Evolutionary conservation across 352 stramenopile genomes (phyloP).

Genomic region (Phytophthora ohioensis): DNA sequence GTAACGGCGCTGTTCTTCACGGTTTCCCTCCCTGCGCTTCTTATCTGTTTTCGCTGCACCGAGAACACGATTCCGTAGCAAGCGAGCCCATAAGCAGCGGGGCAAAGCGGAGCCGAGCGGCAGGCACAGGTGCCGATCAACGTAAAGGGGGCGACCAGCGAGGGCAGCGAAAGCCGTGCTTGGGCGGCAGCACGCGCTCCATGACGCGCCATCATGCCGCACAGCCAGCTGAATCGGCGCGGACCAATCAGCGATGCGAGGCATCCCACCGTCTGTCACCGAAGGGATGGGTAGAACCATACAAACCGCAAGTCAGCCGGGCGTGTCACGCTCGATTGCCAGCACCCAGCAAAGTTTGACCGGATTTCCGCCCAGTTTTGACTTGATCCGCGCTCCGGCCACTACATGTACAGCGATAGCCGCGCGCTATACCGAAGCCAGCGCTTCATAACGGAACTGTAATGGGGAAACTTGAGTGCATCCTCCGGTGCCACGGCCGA

Average conservation of each 20-base stretch:
- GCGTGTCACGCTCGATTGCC: slow-evolving; percentile 21
- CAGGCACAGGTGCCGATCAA: slow-evolving; percentile 26
- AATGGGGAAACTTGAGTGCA: not conserved
- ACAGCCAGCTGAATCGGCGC: slow-evolving; percentile 19
- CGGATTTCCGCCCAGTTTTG: slow-evolving; percentile 15
- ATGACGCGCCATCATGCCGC: slow-evolving; percentile 12
- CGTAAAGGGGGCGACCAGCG: slow-evolving; percentile 15
- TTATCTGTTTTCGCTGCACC: slow-evolving; percentile 25
- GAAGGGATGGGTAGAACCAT: slow-evolving; percentile 24
- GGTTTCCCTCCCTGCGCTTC: slow-evolving; percentile 8
- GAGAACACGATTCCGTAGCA: slow-evolving; percentile 2
- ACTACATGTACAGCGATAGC: not conserved
- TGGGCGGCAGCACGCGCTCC: not conserved
- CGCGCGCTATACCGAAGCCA: not conserved
- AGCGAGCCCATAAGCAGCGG: not conserved
- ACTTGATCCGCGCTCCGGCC: slow-evolving; percentile 11
- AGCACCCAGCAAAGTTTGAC: slow-evolving; percentile 12
- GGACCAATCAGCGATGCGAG: slow-evolving; percentile 20
- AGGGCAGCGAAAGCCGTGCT: not conserved
- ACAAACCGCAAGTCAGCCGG: slow-evolving; percentile 24
- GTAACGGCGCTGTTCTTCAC: slow-evolving; percentile 9
- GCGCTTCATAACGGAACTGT: not conserved
- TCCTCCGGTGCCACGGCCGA: too few species aligned
- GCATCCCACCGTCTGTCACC: slow-evolving; percentile 33
- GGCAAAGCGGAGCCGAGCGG: slow-evolving; percentile 18